Evolutionary conservation across 2,329 filamentous ascomycete genomes (phyloP), one percentile per base, ranked within the genome.

Genomic region (Alternaria ethzedia): DNA sequence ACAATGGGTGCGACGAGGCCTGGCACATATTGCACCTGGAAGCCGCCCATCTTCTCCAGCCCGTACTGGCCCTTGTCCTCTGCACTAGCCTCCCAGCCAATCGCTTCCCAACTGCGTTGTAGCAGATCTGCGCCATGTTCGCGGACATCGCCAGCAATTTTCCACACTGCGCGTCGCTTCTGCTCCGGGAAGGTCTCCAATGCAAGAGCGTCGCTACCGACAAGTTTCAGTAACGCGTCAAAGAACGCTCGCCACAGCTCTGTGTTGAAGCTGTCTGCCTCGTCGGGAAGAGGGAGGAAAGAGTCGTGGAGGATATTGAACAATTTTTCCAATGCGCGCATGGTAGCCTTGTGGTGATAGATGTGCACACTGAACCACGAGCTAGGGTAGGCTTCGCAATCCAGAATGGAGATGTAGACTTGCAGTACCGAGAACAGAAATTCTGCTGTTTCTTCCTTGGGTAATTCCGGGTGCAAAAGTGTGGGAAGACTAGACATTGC

Each of bases 21-120:
- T 6, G 96, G 96, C 28, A 99, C 96, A 78, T 98, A 99, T 81
- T 98, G 96, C 20, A 99, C 96, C 81, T 99, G 96, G 75, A 97
- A 99, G 2, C 96, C 96, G 61, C 96, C 96, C 85, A 98, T 91
- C 78, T 91, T 94, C 57, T 88, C 85, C 59, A 98, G 83, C 1
- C 91, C 91, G 74, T 94, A 98, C 25, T 90, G 87, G 60, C 86
- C 84, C 67, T 88, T 87, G 77, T 97, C 94, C 63, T 98, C 95
- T 1, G 85, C 80, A 30, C 87, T 92, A 0, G 93, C 93, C 72
- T 99, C 95, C 96, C 96, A 99, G 12, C 96, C 96, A 65, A 99
- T 96, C 17, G 94, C 92, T 76, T 97, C 93, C 96, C 96, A 99
- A 6, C 91, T 95, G 26, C 89, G 87, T 64, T 91, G 89, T 32